These are phyloP conservation scores for Penicillium malachiteum DNA, from an alignment of 495 filamentous ascomycete genomes.

Conservation along the genomic window DNA sequence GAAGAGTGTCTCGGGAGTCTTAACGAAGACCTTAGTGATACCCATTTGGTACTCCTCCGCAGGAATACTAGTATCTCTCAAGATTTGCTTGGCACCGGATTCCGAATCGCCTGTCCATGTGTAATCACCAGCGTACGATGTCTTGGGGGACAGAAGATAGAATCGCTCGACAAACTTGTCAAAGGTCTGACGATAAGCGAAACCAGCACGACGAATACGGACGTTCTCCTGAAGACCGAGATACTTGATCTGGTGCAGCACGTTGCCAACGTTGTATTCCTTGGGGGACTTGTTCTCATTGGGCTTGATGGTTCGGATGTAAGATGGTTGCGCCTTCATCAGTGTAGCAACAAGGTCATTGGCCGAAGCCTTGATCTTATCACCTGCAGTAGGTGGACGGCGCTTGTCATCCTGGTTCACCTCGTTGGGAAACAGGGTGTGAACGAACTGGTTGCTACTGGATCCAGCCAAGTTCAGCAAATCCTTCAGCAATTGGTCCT, in stretches of 20 bases:
- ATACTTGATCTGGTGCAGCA: constrained; percentile 99
- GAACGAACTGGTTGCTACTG: constrained; percentile 82
- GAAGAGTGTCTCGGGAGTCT: constrained; percentile 96
- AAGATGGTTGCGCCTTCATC: constrained; percentile 95
- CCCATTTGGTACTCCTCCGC: constrained; percentile 96
- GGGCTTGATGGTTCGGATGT: constrained; percentile 98
- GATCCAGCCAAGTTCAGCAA: constrained; percentile 82
- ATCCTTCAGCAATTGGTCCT: constrained; percentile 95
- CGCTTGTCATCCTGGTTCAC: constrained; percentile 96
- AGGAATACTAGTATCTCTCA: constrained; percentile 94
- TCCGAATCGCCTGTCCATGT: constrained; percentile 88
- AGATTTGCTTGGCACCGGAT: constrained; percentile 85
- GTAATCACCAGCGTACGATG: constrained; percentile 94
- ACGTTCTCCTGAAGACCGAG: constrained; percentile 99
- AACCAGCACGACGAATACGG: constrained; percentile 92
- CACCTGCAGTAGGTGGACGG: constrained; percentile 89
- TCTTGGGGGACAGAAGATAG: constrained; percentile 91
- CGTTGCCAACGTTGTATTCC: constrained; percentile 88
- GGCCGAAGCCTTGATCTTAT: constrained; percentile 95
- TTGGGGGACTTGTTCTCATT: constrained; percentile 96
- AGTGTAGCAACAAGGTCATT: constrained; percentile 93
- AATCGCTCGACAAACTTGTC: constrained; percentile 99
- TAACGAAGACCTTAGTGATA: constrained; percentile 96
- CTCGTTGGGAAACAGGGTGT: constrained; percentile 84
- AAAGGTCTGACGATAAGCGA: constrained; percentile 96